Percentiles rank a stretch among this genome's conserved stretches.
These are phyloP conservation scores for Diophrys appendiculata DNA, from an alignment of 73 alveolate species.

Conservation along the genomic window DNA sequence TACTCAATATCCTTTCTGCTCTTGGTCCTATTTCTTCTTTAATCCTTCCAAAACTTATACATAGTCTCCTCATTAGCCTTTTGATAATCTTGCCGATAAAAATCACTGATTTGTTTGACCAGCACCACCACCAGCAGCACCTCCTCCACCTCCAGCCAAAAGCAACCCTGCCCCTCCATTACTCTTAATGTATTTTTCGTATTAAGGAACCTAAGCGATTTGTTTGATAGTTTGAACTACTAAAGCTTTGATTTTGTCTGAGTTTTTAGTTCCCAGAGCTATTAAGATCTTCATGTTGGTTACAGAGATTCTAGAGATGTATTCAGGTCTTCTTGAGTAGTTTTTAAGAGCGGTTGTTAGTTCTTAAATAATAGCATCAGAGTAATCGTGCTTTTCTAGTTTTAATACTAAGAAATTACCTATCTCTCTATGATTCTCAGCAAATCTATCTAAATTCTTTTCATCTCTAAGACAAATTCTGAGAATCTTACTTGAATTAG, in stretches of 20 bases:
- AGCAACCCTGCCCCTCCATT: neutral
- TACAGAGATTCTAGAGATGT: neutral
- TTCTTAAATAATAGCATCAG: neutral
- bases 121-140: no score
- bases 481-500: conserved; percentile 44
- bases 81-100: no score
- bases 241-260: neutral
- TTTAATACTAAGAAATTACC: neutral
- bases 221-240: neutral
- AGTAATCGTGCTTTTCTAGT: neutral
- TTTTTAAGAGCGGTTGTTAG: neutral
- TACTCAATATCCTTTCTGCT: no score
- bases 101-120: no score
- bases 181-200: neutral
- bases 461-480: conserved; percentile 12
- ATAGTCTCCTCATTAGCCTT: no score
- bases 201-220: neutral
- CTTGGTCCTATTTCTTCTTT: no score
- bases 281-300: neutral
- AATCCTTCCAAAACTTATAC: no score
- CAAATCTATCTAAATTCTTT: no score
- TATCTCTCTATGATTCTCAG: no score
- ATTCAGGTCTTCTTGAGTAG: neutral
- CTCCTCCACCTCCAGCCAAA: neutral
- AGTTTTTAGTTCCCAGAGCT: neutral